These are phyloP conservation scores for Dendrobium chrysotoxum DNA, from an alignment of 106 monocot genomes.

Conservation along the genomic window DNA sequence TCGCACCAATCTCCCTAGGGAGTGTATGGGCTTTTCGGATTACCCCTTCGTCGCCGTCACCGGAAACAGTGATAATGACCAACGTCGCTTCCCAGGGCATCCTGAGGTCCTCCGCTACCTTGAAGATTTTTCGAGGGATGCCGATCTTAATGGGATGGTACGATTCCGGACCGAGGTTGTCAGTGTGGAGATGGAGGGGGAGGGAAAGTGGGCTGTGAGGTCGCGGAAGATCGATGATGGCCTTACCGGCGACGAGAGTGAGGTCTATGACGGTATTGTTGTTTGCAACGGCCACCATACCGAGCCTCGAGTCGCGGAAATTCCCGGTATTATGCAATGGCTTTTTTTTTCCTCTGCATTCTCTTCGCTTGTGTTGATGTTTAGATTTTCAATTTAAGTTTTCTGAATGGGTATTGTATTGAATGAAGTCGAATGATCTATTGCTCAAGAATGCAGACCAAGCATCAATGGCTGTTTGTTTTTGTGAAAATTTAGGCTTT, in stretches of 20 bases:
- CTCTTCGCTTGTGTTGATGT: not conserved
- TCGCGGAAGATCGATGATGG: slow-evolving; percentile 21
- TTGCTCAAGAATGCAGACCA: not conserved
- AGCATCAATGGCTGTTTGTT: not conserved
- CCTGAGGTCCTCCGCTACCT: slow-evolving; percentile 75
- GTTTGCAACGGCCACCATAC: slow-evolving; percentile 89
- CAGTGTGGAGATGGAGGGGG: slow-evolving; percentile 40
- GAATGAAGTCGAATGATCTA: not conserved
- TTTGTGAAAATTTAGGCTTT: too few species aligned
- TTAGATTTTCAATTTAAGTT: not conserved
- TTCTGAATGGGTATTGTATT: not conserved
- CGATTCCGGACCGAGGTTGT: slow-evolving; percentile 69
- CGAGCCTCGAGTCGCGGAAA: slow-evolving; percentile 64
- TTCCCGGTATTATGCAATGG: slow-evolving; percentile 49
- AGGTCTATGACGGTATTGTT: slow-evolving; percentile 76
- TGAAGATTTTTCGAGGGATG: slow-evolving; percentile 67
- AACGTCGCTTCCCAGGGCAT: slow-evolving; percentile 68
- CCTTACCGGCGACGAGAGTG: slow-evolving; percentile 15
- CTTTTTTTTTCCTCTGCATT: not conserved
- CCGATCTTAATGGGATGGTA: slow-evolving; percentile 36
- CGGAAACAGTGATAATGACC: slow-evolving; percentile 17
- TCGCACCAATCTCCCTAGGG: slow-evolving; percentile 85
- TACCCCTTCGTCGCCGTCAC: slow-evolving; percentile 56
- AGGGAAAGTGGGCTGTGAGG: slow-evolving; percentile 50
- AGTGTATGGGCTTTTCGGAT: slow-evolving; percentile 87